Base-by-base conservation (phyloP, 2,329 filamentous ascomycete species). In the Cryoendolithus antarcticus region DNA sequence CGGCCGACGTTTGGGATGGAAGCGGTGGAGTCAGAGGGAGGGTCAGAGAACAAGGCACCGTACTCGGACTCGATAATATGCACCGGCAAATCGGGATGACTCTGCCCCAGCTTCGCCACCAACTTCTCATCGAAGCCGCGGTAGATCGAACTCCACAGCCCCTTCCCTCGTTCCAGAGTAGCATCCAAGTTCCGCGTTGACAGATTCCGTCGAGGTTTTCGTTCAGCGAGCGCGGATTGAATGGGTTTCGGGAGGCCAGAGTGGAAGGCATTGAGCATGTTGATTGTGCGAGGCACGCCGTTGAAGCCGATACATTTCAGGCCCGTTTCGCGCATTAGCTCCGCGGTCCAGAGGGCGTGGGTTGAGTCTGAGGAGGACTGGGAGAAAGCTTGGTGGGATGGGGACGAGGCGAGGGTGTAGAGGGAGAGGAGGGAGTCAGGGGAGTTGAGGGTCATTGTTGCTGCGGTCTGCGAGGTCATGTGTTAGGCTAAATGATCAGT, bases 401-500 rank as follows among this genome's bases (percentile, higher is more conserved):
- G 31, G 5, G 54, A 45, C 3, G 60, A 57, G 6, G 59, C 63
- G 12, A 65, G 51, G 34, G 69, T 54, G 61, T 77, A 78, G 9
- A 88, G 71, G 13, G 71, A 62, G 3, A 74, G 63, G 48, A 89
- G 73, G 3, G 82, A 81, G 41, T 82, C 80, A 15, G 84, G 84
- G 2, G 83, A 86, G 65, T 93, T 91, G 67, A 91, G 76, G 1
- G 85, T 91, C 64, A 89, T 83, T 2, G 83, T 86, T 11, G 84
- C 79, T 27, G 84, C 85, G 1, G 84, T 81, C 78, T 85, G 19
- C 24, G 12, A 12, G 5, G 5, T 15, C 19, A 30, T 28, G 19
- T 30, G 12, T 19, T 6, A 30, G 24, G 9, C 6, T 21, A 12
- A 1, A 6, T 19, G 15, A 32, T 29, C 11, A 38, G 3, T 24